Evolutionary conservation across 345 rosid genomes (phyloP), one percentile per base, ranked within the genome.

Genomic region (Murraya koenigii): DNA sequence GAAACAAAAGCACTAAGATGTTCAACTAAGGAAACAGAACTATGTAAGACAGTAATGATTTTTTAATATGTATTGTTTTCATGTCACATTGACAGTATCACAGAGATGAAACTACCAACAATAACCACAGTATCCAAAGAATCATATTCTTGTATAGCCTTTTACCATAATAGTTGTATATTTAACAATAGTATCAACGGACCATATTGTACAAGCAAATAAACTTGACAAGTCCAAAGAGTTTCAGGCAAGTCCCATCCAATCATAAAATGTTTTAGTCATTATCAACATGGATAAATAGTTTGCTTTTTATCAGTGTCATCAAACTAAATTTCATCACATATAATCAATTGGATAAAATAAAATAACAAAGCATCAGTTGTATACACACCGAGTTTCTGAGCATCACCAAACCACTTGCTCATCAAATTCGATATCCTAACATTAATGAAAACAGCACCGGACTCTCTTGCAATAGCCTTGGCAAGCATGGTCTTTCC

Each of bases 361-460:
- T 55, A 2, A 55, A 19, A 54, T 15, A 63, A 63, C 8, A 63
- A 63, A 63, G 19, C 20, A 66, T 20, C 3, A 2, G 8, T 69
- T 49, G 14, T 70, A 78, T 8, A 84, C 96, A 83, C 83, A 95
- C 98, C 99, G 62, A 96, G 97, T 88, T 96, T 96, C 84, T 92
- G 99, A 63, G 98, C 97, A 89, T 94, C 99, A 75, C 98, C 98
- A 88, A 96, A 94, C 99, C 98, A 92, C 82, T 94, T 92, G 97
- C 98, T 94, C 99, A 92, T 94, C 17, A 96, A 85, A 86, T 92
- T 92, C 0, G 98, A 91, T 65, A 96, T 84, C 88, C 89, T 84
- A 32, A 96, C 97, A 79, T 96, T 96, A 35, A 94, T 96, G 75
- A 94, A 96, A 80, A 96, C 97, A 82, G 98, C 98, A 76, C 98